phyloP scores from a whole-genome alignment of 2,329 filamentous ascomycete species.

The Lasiodiplodia theobromae region DNA sequence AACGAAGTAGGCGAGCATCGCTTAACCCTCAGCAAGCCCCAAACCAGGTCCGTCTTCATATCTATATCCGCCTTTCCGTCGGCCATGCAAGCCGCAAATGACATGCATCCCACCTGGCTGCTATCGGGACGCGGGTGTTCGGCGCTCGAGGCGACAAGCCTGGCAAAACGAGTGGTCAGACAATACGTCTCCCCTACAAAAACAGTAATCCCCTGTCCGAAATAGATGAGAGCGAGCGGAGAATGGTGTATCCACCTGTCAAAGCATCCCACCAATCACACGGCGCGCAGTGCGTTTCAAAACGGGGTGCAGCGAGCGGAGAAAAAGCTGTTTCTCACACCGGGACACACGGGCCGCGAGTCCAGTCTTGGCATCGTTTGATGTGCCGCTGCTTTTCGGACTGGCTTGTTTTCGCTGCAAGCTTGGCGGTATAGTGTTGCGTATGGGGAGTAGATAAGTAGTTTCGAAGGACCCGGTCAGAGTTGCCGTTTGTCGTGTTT shows the following conservation, averaged over 20 bases:
- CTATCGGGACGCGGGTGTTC: not conserved
- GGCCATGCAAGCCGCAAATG: not conserved
- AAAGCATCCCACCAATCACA: conserved; percentile 8
- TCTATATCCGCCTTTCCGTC: not conserved
- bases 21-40: not conserved
- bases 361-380: conserved; percentile 19
- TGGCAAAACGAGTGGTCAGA: not conserved
- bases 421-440: not conserved
- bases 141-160: not conserved
- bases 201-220: not conserved
- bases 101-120: not conserved
- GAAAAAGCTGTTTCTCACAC: conserved; percentile 6
- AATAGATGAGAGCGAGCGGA: conserved; percentile 16
- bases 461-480: not conserved
- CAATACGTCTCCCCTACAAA: not conserved
- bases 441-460: not conserved
- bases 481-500: not conserved
- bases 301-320: not conserved
- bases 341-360: conserved; percentile 5
- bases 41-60: not conserved
- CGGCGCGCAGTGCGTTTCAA: not conserved
- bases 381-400: conserved; percentile 4
- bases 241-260: not conserved
- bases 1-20: not conserved
- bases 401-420: too few species aligned